phyloP scores from a whole-genome alignment of 192 early-diverging fungal genomes.

The Coemansia umbellata region DNA sequence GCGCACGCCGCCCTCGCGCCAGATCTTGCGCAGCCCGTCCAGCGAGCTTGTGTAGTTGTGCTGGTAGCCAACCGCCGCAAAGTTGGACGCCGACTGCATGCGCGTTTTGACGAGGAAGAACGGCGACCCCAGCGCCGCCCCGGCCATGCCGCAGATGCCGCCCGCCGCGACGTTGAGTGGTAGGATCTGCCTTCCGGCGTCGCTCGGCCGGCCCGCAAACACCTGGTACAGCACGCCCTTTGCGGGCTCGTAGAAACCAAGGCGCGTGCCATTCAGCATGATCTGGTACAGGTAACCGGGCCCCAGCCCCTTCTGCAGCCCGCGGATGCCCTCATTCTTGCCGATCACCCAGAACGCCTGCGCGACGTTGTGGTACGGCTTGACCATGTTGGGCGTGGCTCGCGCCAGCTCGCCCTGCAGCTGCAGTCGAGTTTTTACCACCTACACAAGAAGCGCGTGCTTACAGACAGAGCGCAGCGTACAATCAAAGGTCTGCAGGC shows the following conservation, averaged over 20 bases:
- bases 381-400: slow-evolving; percentile 36
- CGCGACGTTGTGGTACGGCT: slow-evolving; percentile 72
- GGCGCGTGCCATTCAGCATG: slow-evolving; percentile 86
- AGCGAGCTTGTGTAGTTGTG: slow-evolving; percentile 75
- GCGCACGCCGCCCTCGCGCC: slow-evolving; percentile 63
- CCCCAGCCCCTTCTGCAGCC: slow-evolving; percentile 82
- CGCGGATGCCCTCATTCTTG: slow-evolving; percentile 77
- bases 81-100: slow-evolving; percentile 69
- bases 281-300: slow-evolving; percentile 91
- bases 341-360: slow-evolving; percentile 73
- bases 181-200: slow-evolving; percentile 32
- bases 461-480: too few species aligned
- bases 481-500: background rate
- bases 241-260: slow-evolving; percentile 89
- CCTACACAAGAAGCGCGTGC: slow-evolving; percentile 50
- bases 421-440: slow-evolving; percentile 92
- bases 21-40: slow-evolving; percentile 65
- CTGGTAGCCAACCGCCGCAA: slow-evolving; percentile 76
- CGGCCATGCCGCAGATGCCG: slow-evolving; percentile 73
- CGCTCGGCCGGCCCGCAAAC: slow-evolving; percentile 35
- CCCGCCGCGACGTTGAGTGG: slow-evolving; percentile 69
- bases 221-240: slow-evolving; percentile 54
- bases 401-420: slow-evolving; percentile 83
- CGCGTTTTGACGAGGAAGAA: slow-evolving; percentile 91
- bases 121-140: slow-evolving; percentile 79